Base-by-base conservation (phyloP, 2,329 filamentous ascomycete genomes). In the Fusarium torulosum region DNA sequence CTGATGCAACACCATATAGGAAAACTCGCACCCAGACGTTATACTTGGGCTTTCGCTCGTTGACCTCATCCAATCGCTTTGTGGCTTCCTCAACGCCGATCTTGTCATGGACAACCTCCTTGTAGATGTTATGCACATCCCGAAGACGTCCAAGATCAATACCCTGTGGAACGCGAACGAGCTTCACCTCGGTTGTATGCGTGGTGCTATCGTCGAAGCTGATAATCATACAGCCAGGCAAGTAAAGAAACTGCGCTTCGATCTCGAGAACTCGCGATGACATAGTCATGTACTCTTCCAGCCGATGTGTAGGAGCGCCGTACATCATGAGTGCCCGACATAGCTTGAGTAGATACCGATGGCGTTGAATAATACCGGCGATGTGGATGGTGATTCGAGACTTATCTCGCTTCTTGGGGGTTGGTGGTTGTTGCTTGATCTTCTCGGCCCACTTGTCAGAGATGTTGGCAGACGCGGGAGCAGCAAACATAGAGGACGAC, bases 251-350 rank as follows among this genome's bases (percentile, higher is more conserved):
- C 73, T 97, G 93, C 7, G 91, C 91, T 68, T 97, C 91, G 17
- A 97, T 94, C 77, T 94, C 92, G 37, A 97, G 85, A 3, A 96
- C 92, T n/a, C 92, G 86, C 2, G 94, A 90, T 10, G 92, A 94
- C 91, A 95, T 96, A 66, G 86, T 90, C 87, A 97, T 90, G 77
- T 97, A 97, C 75, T 97, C 91, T 78, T 97, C 94, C 20, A 97
- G 82, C 13, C 94, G 90, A 80, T 97, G 94, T 0, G 94, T 97
- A 1, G 94, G 94, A 1, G 94, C 94, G 14, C 94, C 94, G 67
- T 93, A 97, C 74, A 89, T 85, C 94, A 97, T 97, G 59, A 97
- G 81, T 2, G 92, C 92, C 40, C 90, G 88, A 76, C 94, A 97
- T 38, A 97, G 86, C 76, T 92, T 93, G 54, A 94, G 85, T 14